phyloP scores from a whole-genome alignment of 2,329 filamentous ascomycete genomes.

The Beauveria australis region DNA sequence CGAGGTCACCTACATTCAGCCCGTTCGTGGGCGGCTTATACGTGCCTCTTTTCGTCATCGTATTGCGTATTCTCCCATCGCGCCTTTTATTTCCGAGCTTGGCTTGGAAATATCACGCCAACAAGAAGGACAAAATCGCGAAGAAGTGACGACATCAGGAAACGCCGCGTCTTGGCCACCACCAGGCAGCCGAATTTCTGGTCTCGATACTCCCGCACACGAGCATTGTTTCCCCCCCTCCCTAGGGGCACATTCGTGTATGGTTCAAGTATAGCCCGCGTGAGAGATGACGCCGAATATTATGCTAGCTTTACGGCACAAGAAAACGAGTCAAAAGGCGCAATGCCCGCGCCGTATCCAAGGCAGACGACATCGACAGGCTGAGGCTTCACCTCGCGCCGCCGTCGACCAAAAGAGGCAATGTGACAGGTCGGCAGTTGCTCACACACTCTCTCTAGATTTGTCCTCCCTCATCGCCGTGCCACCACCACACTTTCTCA shows the following conservation, averaged over 20 bases:
- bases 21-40: neutral
- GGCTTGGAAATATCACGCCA: neutral
- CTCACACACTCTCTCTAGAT: neutral
- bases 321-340: neutral
- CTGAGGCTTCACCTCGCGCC: neutral
- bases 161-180: neutral
- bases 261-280: too few relatives aligned
- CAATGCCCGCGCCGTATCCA: neutral
- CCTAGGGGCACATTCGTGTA: neutral
- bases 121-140: neutral
- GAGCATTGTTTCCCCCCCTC: neutral
- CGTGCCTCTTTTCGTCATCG: too few relatives aligned
- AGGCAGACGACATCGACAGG: neutral
- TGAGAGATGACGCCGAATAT: too few relatives aligned
- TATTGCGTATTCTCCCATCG: neutral
- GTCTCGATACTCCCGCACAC: neutral
- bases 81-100: neutral
- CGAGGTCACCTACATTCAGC: neutral
- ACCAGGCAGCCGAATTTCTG: neutral
- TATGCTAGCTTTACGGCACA: neutral
- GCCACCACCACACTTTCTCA: too few relatives aligned
- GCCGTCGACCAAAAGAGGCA: neutral
- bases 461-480: neutral
- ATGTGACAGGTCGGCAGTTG: slow-evolving; percentile 5
- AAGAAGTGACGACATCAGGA: neutral